A percentile compares a stretch with the other conserved stretches of the same genome.
These are phyloP conservation scores for Russula compacta DNA, from an alignment of 768 basidiomycete genomes.

Conservation along the genomic window DNA sequence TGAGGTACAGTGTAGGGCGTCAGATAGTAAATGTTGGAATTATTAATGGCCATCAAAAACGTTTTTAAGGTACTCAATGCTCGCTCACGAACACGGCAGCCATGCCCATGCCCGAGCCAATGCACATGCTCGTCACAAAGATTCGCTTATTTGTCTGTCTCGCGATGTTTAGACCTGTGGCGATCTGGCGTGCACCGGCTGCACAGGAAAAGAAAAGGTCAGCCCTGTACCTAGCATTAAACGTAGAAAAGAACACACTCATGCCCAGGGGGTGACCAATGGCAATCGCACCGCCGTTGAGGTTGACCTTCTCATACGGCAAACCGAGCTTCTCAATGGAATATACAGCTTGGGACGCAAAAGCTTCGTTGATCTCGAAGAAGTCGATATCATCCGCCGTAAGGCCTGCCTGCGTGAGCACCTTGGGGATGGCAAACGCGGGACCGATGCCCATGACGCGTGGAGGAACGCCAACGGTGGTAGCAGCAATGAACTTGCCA, in stretches of 20 bases:
- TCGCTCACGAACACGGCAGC: constrained; percentile 80
- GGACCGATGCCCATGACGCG: constrained; percentile 91
- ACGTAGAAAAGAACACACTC: constrained; percentile 40
- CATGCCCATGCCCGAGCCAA: constrained; percentile 88
- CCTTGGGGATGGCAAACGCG: constrained; percentile 75
- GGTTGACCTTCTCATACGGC: constrained; percentile 71
- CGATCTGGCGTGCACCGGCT: constrained; percentile 83
- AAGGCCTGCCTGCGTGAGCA: constrained; percentile 59
- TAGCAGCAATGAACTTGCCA: constrained; percentile 72
- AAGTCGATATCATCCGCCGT: constrained; percentile 71
- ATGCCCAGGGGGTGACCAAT: constrained; percentile 83
- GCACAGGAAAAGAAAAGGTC: neutral
- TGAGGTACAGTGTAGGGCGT: neutral
- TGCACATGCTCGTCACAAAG: constrained; percentile 88
- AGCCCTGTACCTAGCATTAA: neutral
- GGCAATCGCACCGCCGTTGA: constrained; percentile 83
- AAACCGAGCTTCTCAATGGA: constrained; percentile 60
- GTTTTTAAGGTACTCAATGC: constrained; percentile 36
- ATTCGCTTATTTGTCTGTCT: constrained; percentile 68
- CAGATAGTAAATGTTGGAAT: neutral
- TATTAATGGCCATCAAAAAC: neutral
- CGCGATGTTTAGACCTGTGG: constrained; percentile 73
- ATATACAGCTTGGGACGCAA: constrained; percentile 77
- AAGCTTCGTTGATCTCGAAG: constrained; percentile 89
- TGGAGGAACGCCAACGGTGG: constrained; percentile 72